phyloP scores from a whole-genome alignment of 192 early-diverging fungal genomes.

The Chytriomyces sp. region DNA sequence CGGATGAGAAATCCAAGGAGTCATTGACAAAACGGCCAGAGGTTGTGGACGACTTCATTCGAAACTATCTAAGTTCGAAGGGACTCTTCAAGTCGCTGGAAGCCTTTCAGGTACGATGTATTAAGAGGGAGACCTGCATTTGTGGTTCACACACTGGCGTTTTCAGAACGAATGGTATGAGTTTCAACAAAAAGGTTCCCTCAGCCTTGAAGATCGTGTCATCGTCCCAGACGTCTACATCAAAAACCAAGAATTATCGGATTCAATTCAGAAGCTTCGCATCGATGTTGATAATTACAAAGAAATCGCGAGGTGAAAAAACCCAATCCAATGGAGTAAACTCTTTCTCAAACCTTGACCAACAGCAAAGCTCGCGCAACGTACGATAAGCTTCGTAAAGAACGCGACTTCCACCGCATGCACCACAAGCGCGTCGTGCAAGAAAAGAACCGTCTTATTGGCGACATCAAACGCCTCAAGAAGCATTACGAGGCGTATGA shows the following conservation, averaged over 20 bases:
- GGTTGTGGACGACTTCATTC: conserved; percentile 62
- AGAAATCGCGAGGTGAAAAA: conserved; percentile 56
- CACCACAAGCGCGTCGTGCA: conserved; percentile 65
- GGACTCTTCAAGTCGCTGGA: conserved; percentile 56
- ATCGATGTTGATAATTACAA: conserved; percentile 58
- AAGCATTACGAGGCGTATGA: conserved; percentile 57
- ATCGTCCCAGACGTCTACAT: conserved; percentile 61
- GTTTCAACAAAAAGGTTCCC: conserved; percentile 46
- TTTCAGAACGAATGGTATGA: conserved; percentile 65
- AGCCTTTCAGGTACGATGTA: conserved; percentile 53
- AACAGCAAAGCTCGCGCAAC: conserved; percentile 58
- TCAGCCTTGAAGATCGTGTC: conserved; percentile 46
- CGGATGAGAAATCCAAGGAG: conserved; percentile 34
- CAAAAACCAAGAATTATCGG: conserved; percentile 54
- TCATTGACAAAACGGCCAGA: conserved; percentile 51
- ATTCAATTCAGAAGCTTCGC: conserved; percentile 49
- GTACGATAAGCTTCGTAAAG: conserved; percentile 59
- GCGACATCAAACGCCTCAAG: conserved; percentile 59
- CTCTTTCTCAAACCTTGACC: neutral
- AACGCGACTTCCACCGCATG: conserved; percentile 63
- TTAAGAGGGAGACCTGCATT: neutral
- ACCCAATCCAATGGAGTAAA: neutral
- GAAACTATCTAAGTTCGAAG: conserved; percentile 57
- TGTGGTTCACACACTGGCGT: neutral
- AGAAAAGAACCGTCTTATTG: conserved; percentile 53